Evolutionary conservation across 306 rosid species (phyloP).

Genomic region (Chamaecrista fasciculata): DNA sequence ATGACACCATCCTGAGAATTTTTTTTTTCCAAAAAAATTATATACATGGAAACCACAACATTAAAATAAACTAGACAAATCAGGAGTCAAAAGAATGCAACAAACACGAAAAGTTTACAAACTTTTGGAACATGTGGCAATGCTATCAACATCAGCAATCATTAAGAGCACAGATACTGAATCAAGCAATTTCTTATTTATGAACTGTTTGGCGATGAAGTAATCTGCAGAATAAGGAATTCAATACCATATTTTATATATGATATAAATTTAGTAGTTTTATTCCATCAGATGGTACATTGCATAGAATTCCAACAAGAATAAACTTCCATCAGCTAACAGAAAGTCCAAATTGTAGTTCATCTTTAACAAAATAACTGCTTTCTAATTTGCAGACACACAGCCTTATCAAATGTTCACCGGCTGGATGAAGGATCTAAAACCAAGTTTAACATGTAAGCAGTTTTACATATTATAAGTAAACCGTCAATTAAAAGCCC

Average conservation of each 20-base stretch:
- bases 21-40: conserved; percentile 3
- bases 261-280: neutral
- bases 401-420: neutral
- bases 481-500: neutral
- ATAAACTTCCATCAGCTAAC: neutral
- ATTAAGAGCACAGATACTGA: conserved; percentile 1
- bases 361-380: neutral
- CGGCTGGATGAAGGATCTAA: neutral
- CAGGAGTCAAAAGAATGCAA: neutral
- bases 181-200: neutral
- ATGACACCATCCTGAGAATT: conserved; percentile 74
- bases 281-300: neutral
- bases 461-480: neutral
- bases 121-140: neutral
- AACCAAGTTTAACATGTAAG: neutral
- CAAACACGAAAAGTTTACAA: neutral
- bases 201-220: neutral
- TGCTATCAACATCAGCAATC: neutral
- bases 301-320: neutral
- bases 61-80: neutral
- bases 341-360: neutral
- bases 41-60: neutral
- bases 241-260: neutral
- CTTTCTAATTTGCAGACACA: neutral
- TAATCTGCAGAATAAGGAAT: neutral